phyloP scores from a whole-genome alignment of 2,329 filamentous ascomycete genomes.

The Dactylellina sp. region DNA sequence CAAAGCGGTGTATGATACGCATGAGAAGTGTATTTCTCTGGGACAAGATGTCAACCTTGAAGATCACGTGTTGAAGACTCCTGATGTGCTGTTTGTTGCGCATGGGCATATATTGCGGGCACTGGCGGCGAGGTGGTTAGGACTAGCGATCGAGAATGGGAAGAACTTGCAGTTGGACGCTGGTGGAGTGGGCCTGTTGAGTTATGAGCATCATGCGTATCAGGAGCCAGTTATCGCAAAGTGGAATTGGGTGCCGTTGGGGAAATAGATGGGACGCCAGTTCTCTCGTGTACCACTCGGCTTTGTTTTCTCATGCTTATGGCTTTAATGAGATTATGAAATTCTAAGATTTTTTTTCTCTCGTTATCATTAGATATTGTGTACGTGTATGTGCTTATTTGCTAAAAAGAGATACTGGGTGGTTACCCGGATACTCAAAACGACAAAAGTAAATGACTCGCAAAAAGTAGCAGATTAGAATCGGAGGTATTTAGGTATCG shows the following conservation, averaged over 20 bases:
- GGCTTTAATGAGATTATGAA: too few species aligned
- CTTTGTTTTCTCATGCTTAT: neutral
- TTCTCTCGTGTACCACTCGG: too few species aligned
- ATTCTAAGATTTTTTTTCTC: too few species aligned
- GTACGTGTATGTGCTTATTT: neutral
- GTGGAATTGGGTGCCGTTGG: constrained; percentile 54
- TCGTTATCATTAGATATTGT: too few species aligned
- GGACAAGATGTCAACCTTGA: constrained; percentile 63
- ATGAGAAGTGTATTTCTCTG: constrained; percentile 63
- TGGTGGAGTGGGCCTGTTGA: constrained; percentile 76
- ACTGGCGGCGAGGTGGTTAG: constrained; percentile 87
- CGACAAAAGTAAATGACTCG: too few species aligned
- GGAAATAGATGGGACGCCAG: constrained; percentile 34
- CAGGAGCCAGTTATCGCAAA: constrained; percentile 78
- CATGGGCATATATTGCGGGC: constrained; percentile 90
- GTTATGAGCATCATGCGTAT: constrained; percentile 83
- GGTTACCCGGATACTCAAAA: too few species aligned
- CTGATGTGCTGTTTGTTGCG: constrained; percentile 81
- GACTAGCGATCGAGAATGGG: constrained; percentile 78
- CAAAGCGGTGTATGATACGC: constrained; percentile 69
- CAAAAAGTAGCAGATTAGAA: too few species aligned
- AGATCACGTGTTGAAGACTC: constrained; percentile 64
- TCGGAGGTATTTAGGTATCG: too few species aligned
- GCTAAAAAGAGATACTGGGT: neutral
- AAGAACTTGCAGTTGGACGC: constrained; percentile 87